A percentile compares a stretch with the other conserved stretches of the same genome.
These are phyloP conservation scores for Pythium apleroticum DNA, from an alignment of 352 stramenopile species.

Conservation along the genomic window DNA sequence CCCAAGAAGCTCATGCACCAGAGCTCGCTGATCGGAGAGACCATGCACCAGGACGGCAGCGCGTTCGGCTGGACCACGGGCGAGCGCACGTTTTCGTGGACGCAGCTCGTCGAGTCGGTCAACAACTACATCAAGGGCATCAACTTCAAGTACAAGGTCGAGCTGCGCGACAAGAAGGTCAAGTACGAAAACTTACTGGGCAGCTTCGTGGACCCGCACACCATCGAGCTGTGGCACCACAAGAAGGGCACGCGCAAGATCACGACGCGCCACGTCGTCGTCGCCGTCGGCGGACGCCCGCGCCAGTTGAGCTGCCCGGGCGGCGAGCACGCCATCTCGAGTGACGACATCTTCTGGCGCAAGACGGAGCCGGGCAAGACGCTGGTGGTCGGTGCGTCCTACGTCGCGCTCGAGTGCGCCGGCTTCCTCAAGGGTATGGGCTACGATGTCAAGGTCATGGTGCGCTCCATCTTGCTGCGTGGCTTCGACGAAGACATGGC, in stretches of 20 bases:
- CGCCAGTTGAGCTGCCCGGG: constrained; percentile 86
- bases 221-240: constrained; percentile 89
- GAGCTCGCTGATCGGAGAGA: constrained; percentile 90
- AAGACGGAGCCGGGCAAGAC: constrained; percentile 93
- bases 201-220: constrained; percentile 93
- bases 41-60: constrained; percentile 80
- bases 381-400: constrained; percentile 96
- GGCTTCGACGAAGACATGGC: constrained; percentile 98
- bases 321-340: constrained; percentile 93
- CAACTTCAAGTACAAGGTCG: constrained; percentile 99
- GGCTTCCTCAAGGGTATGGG: constrained; percentile 96
- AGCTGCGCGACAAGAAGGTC: constrained; percentile 94
- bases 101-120: constrained; percentile 90
- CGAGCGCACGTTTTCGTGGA: constrained; percentile 86
- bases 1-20: constrained; percentile 99
- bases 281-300: constrained; percentile 95
- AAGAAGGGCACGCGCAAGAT: constrained; percentile 89
- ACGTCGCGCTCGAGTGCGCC: constrained; percentile 98
- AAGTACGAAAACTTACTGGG: constrained; percentile 94
- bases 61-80: constrained; percentile 86
- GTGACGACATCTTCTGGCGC: constrained; percentile 86
- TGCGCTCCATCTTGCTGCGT: constrained; percentile 96
- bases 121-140: constrained; percentile 97
- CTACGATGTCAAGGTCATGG: constrained; percentile 96
- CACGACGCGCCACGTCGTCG: constrained; percentile 92